Evolutionary conservation across 2,329 filamentous ascomycete species (phyloP).

Genomic region (Ascochyta lentis): DNA sequence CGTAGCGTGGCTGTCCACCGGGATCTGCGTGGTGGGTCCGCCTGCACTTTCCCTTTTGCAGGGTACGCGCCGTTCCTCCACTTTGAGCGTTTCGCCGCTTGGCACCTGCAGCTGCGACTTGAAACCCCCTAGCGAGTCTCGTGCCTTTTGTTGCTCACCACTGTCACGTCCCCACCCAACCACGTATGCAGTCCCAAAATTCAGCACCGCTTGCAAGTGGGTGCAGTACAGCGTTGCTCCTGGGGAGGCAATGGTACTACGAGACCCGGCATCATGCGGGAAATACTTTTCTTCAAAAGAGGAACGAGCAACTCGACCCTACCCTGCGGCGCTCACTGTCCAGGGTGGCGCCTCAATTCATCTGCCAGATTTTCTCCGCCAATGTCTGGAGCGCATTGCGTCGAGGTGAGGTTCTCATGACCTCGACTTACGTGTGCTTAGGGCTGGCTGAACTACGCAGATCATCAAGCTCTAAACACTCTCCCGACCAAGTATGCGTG

Average conservation of each 20-base stretch:
- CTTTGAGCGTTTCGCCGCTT: slow-evolving; percentile 4
- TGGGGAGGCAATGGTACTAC: background rate
- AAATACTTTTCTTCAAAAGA: background rate
- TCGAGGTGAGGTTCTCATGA: slow-evolving; percentile 1
- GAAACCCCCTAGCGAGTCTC: slow-evolving; percentile 9
- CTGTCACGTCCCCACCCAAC: slow-evolving; percentile 2
- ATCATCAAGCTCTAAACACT: background rate
- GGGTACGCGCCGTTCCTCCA: slow-evolving; percentile 7
- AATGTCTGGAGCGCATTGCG: slow-evolving; percentile 1
- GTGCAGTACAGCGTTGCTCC: slow-evolving; percentile 9
- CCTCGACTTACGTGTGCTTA: background rate
- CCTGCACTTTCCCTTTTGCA: background rate
- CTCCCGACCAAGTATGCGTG: slow-evolving; percentile 3
- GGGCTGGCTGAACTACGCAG: slow-evolving; percentile 8
- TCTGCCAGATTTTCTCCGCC: slow-evolving; percentile 6
- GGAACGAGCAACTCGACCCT: slow-evolving; percentile 4
- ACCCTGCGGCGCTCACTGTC: background rate
- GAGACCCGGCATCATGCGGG: slow-evolving; percentile 4
- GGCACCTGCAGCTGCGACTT: slow-evolving; percentile 3
- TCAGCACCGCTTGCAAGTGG: background rate
- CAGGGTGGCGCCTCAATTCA: slow-evolving; percentile 5
- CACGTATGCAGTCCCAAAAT: slow-evolving; percentile 4
- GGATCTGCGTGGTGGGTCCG: background rate
- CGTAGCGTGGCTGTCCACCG: slow-evolving; percentile 1
- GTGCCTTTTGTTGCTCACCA: slow-evolving; percentile 3